A percentile compares a stretch with the other conserved stretches of the same genome.
Evolutionary conservation across 257 asterid genomes (phyloP).

Genomic region (Mitragyna speciosa): DNA sequence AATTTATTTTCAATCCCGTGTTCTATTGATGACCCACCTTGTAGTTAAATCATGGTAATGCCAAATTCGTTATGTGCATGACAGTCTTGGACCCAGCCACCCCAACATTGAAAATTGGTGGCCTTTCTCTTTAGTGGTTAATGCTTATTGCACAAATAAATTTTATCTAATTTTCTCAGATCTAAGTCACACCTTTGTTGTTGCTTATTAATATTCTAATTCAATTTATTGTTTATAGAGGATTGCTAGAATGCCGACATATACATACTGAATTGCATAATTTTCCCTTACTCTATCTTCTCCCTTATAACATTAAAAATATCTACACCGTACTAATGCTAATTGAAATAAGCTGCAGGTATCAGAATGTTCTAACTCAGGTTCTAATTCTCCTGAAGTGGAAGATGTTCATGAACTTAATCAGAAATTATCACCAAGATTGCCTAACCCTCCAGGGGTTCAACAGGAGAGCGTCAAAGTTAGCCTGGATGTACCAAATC

Average conservation of each 20-base stretch:
- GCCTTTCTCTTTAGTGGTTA: neutral
- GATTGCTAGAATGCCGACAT: neutral
- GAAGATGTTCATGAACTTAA: slow-evolving; percentile 35
- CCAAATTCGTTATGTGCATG: neutral
- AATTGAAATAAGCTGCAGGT: slow-evolving; percentile 41
- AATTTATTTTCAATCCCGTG: neutral
- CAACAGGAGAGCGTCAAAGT: slow-evolving; percentile 37
- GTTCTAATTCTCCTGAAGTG: slow-evolving; percentile 38
- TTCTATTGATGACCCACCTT: neutral
- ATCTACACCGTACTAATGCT: neutral
- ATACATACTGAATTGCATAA: neutral
- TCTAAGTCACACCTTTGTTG: neutral
- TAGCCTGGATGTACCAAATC: slow-evolving; percentile 22
- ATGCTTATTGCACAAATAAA: neutral
- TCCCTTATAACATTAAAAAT: neutral
- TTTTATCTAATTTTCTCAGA: neutral
- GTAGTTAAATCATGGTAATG: neutral
- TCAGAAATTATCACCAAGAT: slow-evolving; percentile 31
- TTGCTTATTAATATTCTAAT: neutral
- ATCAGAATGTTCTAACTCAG: slow-evolving; percentile 44
- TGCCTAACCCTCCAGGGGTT: slow-evolving; percentile 32
- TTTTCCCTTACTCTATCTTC: neutral
- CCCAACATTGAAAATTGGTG: neutral
- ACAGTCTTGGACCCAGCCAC: neutral
- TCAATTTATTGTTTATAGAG: neutral